Percentiles rank a stretch among this genome's conserved stretches.
phyloP scores from a whole-genome alignment of 352 stramenopile genomes.

The Pythium utonaiense region DNA sequence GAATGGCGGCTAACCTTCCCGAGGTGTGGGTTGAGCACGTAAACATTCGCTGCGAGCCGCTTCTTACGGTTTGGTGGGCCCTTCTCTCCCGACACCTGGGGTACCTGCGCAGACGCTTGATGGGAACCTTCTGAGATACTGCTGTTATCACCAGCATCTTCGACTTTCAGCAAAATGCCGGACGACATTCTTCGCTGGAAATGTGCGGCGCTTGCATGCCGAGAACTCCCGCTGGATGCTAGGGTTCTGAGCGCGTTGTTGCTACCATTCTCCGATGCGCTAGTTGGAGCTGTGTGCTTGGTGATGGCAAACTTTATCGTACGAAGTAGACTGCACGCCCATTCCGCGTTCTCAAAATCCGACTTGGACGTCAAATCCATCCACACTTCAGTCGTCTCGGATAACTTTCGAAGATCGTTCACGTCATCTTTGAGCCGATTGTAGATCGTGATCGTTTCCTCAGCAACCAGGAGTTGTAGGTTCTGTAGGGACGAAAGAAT shows the following conservation, averaged over 20 bases:
- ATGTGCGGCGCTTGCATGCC: background rate
- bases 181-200: background rate
- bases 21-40: slow-evolving; percentile 33
- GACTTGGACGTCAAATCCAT: slow-evolving; percentile 76
- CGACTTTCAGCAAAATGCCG: background rate
- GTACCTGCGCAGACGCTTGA: background rate
- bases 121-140: background rate
- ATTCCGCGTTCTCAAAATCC: slow-evolving; percentile 59
- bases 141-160: background rate
- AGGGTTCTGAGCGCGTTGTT: background rate
- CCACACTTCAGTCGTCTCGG: slow-evolving; percentile 77
- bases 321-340: slow-evolving; percentile 40
- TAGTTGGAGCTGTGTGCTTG: background rate
- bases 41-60: slow-evolving; percentile 27
- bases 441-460: slow-evolving; percentile 66
- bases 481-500: slow-evolving; percentile 62
- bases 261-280: background rate
- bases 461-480: slow-evolving; percentile 51
- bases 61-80: slow-evolving; percentile 48
- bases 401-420: slow-evolving; percentile 50
- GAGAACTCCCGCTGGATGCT: background rate
- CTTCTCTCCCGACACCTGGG: slow-evolving; percentile 26
- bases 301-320: slow-evolving; percentile 39
- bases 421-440: slow-evolving; percentile 67
- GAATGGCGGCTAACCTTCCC: slow-evolving; percentile 51